Percentiles rank a stretch among this genome's conserved stretches.
phyloP scores from a whole-genome alignment of 139 green algal genomes.

The Chlorella sp. region DNA sequence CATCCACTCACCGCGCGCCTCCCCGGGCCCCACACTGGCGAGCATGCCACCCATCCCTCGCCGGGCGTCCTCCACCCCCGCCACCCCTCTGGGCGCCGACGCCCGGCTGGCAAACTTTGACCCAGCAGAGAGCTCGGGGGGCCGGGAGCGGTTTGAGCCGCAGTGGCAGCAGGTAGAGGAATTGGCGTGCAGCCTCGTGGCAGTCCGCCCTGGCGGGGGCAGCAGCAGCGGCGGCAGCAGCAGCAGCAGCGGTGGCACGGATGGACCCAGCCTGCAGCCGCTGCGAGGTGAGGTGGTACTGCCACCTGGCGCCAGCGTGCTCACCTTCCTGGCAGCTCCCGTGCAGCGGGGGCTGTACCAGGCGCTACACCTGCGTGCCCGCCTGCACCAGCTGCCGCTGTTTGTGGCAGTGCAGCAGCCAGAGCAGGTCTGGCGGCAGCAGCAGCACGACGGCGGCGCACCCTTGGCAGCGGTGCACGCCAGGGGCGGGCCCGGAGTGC shows the following conservation, averaged over 20 bases:
- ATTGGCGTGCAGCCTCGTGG: conserved; percentile 38
- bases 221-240: neutral
- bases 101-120: neutral
- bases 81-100: neutral
- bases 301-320: conserved; percentile 48
- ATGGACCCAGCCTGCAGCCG: neutral
- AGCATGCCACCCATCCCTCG: neutral
- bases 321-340: conserved; percentile 53
- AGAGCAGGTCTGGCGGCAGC: conserved; percentile 10
- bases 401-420: neutral
- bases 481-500: neutral
- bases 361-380: conserved; percentile 36
- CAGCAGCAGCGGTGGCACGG: too few species aligned
- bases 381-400: conserved; percentile 28
- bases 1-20: neutral
- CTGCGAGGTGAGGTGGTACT: conserved; percentile 33
- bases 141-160: conserved; percentile 3
- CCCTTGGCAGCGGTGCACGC: neutral
- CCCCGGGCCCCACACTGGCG: neutral
- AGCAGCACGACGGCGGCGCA: neutral
- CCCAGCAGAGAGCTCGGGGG: neutral
- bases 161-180: conserved; percentile 67
- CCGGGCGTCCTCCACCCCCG: neutral
- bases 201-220: neutral
- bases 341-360: conserved; percentile 63